Evolutionary conservation across 148 eudicot genomes (phyloP), one percentile per base, ranked within the genome.

Genomic region (Salicornia ramosissima): DNA sequence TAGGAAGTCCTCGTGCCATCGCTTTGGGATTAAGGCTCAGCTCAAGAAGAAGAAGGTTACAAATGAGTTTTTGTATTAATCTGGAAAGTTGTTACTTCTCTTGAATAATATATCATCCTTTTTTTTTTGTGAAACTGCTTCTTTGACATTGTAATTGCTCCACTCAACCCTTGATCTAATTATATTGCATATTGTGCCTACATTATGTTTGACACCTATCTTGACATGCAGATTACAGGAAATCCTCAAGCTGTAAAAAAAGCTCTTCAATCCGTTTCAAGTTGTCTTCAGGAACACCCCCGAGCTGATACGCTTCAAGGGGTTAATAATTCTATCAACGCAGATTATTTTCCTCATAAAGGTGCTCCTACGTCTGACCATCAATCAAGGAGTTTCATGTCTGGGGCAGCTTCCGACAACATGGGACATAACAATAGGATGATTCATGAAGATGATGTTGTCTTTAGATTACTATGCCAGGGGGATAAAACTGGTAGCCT

Each of bases 221-320:
- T 16, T 73, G 61, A 39, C 21, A 33, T 80, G 56, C 83, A 86
- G 89, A 83, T 86, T 42, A 57, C 83, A 42, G 89, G 89, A 52
- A 83, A 60, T 58, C 63, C 73, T 74, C 79, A 70, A 68, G 83
- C 87, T 70, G 89, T 81, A 39, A 83, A 75, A 50, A 83, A 77
- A 72, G 89, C 87, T 19, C 73, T 86, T 13, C 67, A 79, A 72
- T 72, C 80, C n/a, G 83, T 86, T 49, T 77, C 89, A 72, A 79
- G 80, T 60, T 86, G 85, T 78, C 87, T 86, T 73, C 83, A 83
- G 53, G 89, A 81, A 64, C 84, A 80, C 53, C 68, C 82, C 30
- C 74, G 68, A 73, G 77, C 71, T 64, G 85, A 80, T 66, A 63
- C 68, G 54, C 53, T 47, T 58, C 83, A 77, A 43, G 85, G 80